Base-by-base conservation (phyloP, 2,329 filamentous ascomycete genomes). In the Aspergillus sp. region DNA sequence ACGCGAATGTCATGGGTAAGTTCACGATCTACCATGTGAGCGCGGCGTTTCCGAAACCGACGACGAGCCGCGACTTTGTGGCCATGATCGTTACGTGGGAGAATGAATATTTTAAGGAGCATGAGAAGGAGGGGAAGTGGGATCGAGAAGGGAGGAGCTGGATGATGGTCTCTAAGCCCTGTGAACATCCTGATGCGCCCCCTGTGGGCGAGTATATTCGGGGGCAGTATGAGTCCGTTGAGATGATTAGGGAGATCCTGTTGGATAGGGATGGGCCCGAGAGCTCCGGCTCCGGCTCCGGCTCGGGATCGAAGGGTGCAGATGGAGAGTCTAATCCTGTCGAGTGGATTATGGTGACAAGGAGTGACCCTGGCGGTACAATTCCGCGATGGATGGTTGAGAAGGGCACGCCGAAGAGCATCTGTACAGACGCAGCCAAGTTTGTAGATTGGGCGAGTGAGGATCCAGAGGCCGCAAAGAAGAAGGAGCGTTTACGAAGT, bases 381-480 rank as follows among this genome's bases (percentile, higher is more conserved):
- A 92, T 96, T 17, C 92, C 92, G 1, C 84, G 90, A 13, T 96
- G 95, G 75, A 87, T 96, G 82, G 90, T 96, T n/a, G 92, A 96
- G 67, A 87, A 90, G 69, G 90, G 89, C 30, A 96, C 92, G 0
- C 92, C 92, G 0, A 85, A 83, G 11, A 90, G 90, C 36, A 95
- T 96, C 65, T 83, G 91, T 24, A 81, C 81, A 42, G 92, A 96
- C 71, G 89, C 91, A 0, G 83, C 83, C 53, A 95, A 93, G 72
- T 96, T 96, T 64, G 71, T 95, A 13, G 84, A 91, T 56, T 96
- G 92, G 92, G 87, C 86, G 3, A 82, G 81, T 61, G 76, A 78
- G 32, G 78, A 79, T 54, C 77, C 81, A 9, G 75, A 80, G 38
- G 69, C 74, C 47, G 41, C 26, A 17, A 48, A n/a, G 41, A 60